A percentile compares a stretch with the other conserved stretches of the same genome.
Evolutionary conservation across 768 basidiomycete genomes (phyloP).

Genomic region (Psilocybe subaeruginosa): DNA sequence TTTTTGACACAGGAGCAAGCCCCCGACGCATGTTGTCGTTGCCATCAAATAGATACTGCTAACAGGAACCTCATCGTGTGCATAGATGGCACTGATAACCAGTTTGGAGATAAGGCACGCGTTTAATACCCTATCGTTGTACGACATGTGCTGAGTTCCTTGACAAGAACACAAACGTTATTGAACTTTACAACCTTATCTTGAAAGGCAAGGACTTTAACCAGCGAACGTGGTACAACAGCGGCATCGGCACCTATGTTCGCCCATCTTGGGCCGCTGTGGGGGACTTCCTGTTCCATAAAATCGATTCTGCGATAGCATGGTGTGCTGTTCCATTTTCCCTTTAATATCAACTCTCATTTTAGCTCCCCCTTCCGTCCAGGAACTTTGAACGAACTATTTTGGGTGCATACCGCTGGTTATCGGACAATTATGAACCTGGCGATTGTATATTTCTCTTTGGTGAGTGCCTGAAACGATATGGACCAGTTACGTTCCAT

Average conservation of each 20-base stretch:
- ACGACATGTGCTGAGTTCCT: no score
- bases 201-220: not conserved
- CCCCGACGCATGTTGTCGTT: not conserved
- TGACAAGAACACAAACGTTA: constrained; percentile 12
- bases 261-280: constrained; percentile 15
- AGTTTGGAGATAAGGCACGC: not conserved
- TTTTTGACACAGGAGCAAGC: no score
- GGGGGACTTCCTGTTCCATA: constrained; percentile 11
- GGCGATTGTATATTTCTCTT: constrained; percentile 16
- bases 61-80: not conserved
- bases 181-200: constrained; percentile 5
- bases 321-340: constrained; percentile 11
- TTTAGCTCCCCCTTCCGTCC: not conserved
- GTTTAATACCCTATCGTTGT: no score
- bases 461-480: not conserved
- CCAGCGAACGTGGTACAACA: constrained; percentile 21
- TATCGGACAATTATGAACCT: constrained; percentile 13
- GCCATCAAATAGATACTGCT: not conserved
- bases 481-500: not conserved
- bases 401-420: constrained; percentile 12
- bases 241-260: constrained; percentile 22
- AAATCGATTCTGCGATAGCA: constrained; percentile 19
- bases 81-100: not conserved
- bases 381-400: constrained; percentile 8
- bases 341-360: not conserved